Conservation (phyloP, 768 basidiomycete genomes). For the Chiua virens region DNA sequence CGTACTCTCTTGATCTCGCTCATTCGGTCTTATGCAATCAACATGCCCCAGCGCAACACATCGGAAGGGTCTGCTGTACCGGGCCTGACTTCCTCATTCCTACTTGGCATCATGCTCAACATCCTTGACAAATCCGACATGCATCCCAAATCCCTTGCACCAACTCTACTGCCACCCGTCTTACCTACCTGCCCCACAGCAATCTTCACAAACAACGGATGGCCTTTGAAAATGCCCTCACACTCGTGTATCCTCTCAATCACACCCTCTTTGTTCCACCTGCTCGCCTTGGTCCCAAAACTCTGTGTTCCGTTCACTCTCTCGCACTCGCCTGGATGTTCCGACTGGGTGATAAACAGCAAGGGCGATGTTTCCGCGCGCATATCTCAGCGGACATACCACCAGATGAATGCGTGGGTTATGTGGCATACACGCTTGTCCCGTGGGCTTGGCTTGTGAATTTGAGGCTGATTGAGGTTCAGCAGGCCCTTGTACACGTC, state of each 20-base stretch:
- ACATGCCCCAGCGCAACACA: conserved; percentile 17
- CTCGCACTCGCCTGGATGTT: conserved; percentile 46
- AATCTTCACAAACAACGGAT: conserved; percentile 88
- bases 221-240: conserved; percentile 79
- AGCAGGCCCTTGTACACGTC: conserved; percentile 46
- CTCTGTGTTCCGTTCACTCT: conserved; percentile 60
- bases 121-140: conserved; percentile 26
- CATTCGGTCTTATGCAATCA: conserved; percentile 9
- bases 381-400: conserved; percentile 33
- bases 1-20: conserved; percentile 18
- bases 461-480: conserved; percentile 37
- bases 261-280: conserved; percentile 82
- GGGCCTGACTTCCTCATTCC: not conserved
- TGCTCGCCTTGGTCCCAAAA: conserved; percentile 60
- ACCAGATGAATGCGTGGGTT: conserved; percentile 61
- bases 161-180: conserved; percentile 42
- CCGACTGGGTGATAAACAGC: conserved; percentile 46
- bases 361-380: conserved; percentile 53
- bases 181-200: conserved; percentile 83
- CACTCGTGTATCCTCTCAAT: conserved; percentile 65
- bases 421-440: conserved; percentile 55
- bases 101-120: conserved; percentile 27
- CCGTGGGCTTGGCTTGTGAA: conserved; percentile 74
- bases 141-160: conserved; percentile 6
- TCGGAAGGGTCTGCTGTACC: not conserved